Percentiles rank a stretch among this genome's conserved stretches.
Conservation (phyloP, 2,329 filamentous ascomycete genomes). For the Hymenoscyphus occultus region DNA sequence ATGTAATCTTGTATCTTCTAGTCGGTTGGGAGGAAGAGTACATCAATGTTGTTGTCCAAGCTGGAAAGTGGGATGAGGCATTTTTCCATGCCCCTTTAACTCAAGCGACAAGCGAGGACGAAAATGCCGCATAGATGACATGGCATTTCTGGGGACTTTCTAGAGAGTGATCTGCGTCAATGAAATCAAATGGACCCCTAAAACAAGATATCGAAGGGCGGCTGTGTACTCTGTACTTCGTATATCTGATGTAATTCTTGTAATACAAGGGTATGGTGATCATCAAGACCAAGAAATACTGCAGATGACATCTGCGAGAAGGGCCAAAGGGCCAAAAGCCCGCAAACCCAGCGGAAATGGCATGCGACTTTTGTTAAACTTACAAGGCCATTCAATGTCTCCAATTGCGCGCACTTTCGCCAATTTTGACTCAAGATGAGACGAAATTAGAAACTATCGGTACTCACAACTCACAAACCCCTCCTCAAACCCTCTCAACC, state of each 20-base stretch:
- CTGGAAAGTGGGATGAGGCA: conserved; percentile 1
- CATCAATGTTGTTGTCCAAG: neutral
- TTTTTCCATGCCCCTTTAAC: neutral
- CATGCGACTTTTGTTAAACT: neutral
- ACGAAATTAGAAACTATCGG: neutral
- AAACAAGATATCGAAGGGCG: neutral
- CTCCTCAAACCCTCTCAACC: neutral
- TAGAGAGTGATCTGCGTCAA: neutral
- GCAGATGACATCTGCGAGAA: neutral
- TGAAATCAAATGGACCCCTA: neutral
- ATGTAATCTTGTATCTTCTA: neutral
- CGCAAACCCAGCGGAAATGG: neutral
- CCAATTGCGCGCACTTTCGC: too few relatives aligned
- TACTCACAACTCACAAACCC: neutral
- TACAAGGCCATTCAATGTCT: neutral
- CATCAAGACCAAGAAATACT: neutral
- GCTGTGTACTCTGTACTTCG: neutral
- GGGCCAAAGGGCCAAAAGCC: neutral
- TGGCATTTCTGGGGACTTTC: neutral
- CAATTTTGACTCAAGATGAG: neutral
- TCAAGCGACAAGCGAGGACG: conserved; percentile 1
- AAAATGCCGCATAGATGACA: conserved; percentile 1
- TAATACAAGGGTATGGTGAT: neutral
- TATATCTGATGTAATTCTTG: neutral
- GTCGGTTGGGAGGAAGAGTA: neutral